Percentiles rank a stretch among this genome's conserved stretches.
These are phyloP conservation scores for Trypanosoma brucei DNA, from an alignment of 208 protist species.

Conservation along the genomic window DNA sequence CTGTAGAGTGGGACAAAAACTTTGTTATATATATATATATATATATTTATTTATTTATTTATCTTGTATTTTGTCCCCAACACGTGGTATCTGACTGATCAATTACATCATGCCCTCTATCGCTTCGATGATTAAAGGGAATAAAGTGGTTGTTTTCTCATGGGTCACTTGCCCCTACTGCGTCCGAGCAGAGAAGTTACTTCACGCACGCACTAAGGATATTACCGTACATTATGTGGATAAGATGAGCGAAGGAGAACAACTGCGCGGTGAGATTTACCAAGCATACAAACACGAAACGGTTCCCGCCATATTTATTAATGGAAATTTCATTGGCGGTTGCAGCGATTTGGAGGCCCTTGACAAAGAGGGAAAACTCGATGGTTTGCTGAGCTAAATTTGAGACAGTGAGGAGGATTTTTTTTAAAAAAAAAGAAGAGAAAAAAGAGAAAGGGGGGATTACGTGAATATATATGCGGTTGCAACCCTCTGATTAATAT, in stretches of 20 bases:
- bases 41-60: neutral
- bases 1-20: too few relatives aligned
- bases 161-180: constrained; percentile 39
- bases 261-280: constrained; percentile 24
- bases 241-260: constrained; percentile 27
- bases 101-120: neutral
- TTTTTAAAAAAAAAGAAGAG: too few relatives aligned
- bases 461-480: too few relatives aligned
- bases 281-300: constrained; percentile 39
- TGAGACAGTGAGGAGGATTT: neutral
- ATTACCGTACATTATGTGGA: constrained; percentile 30
- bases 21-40: neutral
- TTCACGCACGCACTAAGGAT: constrained; percentile 24
- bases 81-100: neutral
- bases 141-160: constrained; percentile 41
- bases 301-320: constrained; percentile 51
- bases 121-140: constrained; percentile 6
- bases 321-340: constrained; percentile 44
- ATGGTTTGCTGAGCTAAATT: constrained; percentile 15
- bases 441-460: too few relatives aligned
- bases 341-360: constrained; percentile 41
- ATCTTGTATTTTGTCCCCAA: neutral
- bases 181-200: constrained; percentile 24
- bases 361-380: constrained; percentile 23
- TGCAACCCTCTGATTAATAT: too few relatives aligned